Evolutionary conservation across 2,329 filamentous ascomycete genomes (phyloP).

Genomic region (Neonectria faginata): DNA sequence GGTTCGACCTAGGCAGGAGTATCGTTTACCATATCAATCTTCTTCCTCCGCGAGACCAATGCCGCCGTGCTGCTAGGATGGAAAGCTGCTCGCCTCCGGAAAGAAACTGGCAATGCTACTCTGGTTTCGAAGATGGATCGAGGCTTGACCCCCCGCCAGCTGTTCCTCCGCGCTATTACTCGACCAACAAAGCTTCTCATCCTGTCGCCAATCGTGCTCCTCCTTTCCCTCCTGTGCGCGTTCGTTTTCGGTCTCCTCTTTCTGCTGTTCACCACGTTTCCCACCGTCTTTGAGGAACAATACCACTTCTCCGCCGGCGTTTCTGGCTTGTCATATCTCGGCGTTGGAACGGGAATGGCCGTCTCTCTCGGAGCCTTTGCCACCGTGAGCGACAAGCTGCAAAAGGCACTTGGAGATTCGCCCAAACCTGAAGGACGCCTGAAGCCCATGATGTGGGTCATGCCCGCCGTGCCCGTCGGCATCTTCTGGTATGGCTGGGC

Average conservation of each 20-base stretch:
- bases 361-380: conserved; percentile 35
- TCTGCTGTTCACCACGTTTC: conserved; percentile 52
- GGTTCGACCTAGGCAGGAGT: conserved; percentile 21
- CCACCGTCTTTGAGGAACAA: conserved; percentile 50
- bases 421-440: conserved; percentile 59
- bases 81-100: too few relatives aligned
- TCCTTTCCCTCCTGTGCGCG: conserved; percentile 51
- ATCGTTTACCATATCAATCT: too few relatives aligned
- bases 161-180: conserved; percentile 49
- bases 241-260: conserved; percentile 53
- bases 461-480: conserved; percentile 63
- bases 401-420: background rate
- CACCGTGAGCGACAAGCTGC: too few relatives aligned
- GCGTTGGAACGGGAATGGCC: conserved; percentile 56
- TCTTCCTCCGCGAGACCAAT: too few relatives aligned
- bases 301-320: conserved; percentile 48
- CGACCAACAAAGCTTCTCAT: conserved; percentile 62
- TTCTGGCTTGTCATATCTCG: conserved; percentile 59
- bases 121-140: conserved; percentile 32
- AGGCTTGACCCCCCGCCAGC: conserved; percentile 32
- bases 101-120: background rate
- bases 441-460: conserved; percentile 66
- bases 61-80: too few relatives aligned
- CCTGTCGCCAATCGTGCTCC: conserved; percentile 65
- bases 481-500: conserved; percentile 71